phyloP scores from a whole-genome alignment of 768 basidiomycete genomes.

The Heimioporus sp. region DNA sequence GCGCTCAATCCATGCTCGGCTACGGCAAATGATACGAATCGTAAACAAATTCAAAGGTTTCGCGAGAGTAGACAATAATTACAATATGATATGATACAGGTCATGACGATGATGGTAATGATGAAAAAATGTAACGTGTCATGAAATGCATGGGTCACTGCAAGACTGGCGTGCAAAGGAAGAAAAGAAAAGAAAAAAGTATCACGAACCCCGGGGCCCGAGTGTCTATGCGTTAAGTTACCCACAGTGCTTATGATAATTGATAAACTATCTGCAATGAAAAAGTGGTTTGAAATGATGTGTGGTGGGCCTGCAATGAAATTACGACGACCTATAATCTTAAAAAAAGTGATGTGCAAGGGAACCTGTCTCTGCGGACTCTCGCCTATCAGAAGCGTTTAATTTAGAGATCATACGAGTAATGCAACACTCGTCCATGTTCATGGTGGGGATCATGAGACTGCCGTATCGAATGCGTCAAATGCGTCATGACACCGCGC shows the following conservation, averaged over 20 bases:
- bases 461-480: not conserved
- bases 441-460: constrained; percentile 5
- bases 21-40: too few species aligned
- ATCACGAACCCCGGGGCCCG: not conserved
- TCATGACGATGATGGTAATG: not conserved
- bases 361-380: constrained; percentile 9
- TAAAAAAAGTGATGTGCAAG: constrained; percentile 1
- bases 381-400: constrained; percentile 2
- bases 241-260: constrained; percentile 10
- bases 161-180: too few species aligned
- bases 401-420: constrained; percentile 11
- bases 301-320: not conserved
- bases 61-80: too few species aligned
- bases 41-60: too few species aligned
- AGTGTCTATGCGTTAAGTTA: constrained; percentile 22
- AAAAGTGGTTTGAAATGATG: not conserved
- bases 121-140: not conserved
- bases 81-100: not conserved
- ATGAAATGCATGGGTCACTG: constrained; percentile 3
- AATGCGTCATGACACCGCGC: not conserved
- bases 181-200: not conserved
- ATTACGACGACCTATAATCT: not conserved
- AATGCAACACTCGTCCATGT: not conserved
- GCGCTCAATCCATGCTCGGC: too few species aligned
- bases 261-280: constrained; percentile 23